Evolutionary conservation across 163 green algal species (phyloP).

Genomic region (Coccomyxa subellipsoidea): DNA sequence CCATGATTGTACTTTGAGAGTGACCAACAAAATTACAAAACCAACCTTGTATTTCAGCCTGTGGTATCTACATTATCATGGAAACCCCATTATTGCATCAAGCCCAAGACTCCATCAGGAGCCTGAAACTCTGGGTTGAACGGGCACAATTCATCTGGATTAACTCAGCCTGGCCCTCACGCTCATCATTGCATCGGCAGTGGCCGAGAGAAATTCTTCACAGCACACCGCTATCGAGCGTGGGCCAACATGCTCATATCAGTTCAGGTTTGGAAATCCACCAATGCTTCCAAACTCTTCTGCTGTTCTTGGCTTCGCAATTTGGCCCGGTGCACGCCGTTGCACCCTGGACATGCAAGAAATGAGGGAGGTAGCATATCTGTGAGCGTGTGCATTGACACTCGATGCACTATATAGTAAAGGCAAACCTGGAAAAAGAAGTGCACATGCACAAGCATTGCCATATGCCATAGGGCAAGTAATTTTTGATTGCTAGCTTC

Average conservation of each 20-base stretch:
- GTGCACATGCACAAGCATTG: background rate
- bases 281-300: background rate
- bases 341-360: background rate
- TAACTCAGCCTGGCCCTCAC: too few relatives aligned
- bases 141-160: background rate
- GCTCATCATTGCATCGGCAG: background rate
- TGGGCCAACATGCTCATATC: too few relatives aligned
- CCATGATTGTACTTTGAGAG: too few relatives aligned
- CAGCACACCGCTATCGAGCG: too few relatives aligned
- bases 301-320: background rate
- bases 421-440: background rate
- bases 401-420: background rate
- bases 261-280: too few relatives aligned
- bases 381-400: background rate
- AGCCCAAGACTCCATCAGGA: background rate
- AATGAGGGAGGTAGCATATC: background rate
- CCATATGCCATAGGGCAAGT: background rate
- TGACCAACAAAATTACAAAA: too few relatives aligned
- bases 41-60: too few relatives aligned
- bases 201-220: background rate
- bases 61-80: too few relatives aligned
- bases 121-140: background rate
- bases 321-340: too few relatives aligned
- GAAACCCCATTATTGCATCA: too few relatives aligned
- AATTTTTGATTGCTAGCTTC: background rate